A percentile compares a stretch with the other conserved stretches of the same genome.
Evolutionary conservation across 202 grass and related monocot genomes (phyloP).

Genomic region (Schoenoplectus tabernaemontani): DNA sequence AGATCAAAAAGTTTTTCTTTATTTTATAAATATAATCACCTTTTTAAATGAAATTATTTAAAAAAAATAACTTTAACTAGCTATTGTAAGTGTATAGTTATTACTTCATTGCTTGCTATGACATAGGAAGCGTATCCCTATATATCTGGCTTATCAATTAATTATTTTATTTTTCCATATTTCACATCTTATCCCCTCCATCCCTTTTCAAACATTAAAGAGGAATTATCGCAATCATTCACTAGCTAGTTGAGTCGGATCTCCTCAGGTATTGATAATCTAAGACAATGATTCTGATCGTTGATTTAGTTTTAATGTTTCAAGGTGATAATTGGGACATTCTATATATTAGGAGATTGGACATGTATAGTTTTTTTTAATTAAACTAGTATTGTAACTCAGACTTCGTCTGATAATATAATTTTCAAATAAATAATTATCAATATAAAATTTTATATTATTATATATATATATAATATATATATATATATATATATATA

Average conservation of each 20-base stretch:
- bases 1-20: too few relatives aligned
- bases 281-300: neutral
- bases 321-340: neutral
- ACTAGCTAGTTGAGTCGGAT: neutral
- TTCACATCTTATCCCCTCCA: neutral
- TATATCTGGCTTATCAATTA: neutral
- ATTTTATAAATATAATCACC: too few relatives aligned
- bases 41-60: too few relatives aligned
- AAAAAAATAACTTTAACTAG: neutral
- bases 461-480: too few relatives aligned
- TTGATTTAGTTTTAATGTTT: neutral
- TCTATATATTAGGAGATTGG: neutral
- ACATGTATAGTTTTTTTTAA: too few relatives aligned
- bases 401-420: too few relatives aligned
- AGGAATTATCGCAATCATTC: neutral
- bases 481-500: too few relatives aligned
- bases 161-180: neutral
- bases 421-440: too few relatives aligned
- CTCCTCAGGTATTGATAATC: neutral
- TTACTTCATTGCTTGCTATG: constrained; percentile 1
- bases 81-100: neutral
- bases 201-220: neutral
- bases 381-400: too few relatives aligned
- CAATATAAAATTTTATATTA: too few relatives aligned
- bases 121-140: constrained; percentile 2